A percentile compares a stretch with the other conserved stretches of the same genome.
Evolutionary conservation across 371 early-diverging fungal species (phyloP).

Genomic region (Mucor plumbeus): DNA sequence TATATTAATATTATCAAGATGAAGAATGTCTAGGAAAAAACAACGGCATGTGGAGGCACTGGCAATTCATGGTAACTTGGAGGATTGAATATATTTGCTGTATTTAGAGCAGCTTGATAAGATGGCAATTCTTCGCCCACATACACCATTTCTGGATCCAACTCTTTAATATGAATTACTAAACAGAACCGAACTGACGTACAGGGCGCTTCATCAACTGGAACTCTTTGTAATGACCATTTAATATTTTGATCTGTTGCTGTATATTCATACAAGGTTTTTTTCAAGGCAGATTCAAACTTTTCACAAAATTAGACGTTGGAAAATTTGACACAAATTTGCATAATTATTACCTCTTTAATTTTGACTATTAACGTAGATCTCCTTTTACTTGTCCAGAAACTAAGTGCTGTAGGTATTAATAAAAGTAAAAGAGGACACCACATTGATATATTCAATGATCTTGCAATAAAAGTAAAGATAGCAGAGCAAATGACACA

Average conservation of each 20-base stretch:
- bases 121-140: slow-evolving; percentile 38
- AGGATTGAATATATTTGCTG: slow-evolving; percentile 15
- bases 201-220: slow-evolving; percentile 21
- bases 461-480: slow-evolving; percentile 47
- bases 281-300: slow-evolving; percentile 46
- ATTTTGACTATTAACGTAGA: slow-evolving; percentile 30
- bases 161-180: slow-evolving; percentile 33
- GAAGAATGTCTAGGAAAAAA: slow-evolving; percentile 8
- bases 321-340: background rate
- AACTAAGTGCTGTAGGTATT: slow-evolving; percentile 44
- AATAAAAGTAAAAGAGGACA: slow-evolving; percentile 46
- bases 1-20: background rate
- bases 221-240: slow-evolving; percentile 35
- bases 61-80: slow-evolving; percentile 22
- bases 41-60: background rate
- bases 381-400: slow-evolving; percentile 49
- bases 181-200: slow-evolving; percentile 36
- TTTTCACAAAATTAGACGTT: background rate
- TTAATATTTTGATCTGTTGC: slow-evolving; percentile 35
- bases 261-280: slow-evolving; percentile 41
- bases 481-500: slow-evolving; percentile 47
- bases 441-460: slow-evolving; percentile 52
- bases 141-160: slow-evolving; percentile 28
- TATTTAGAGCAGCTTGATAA: slow-evolving; percentile 37
- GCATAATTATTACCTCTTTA: slow-evolving; percentile 30